Conservation (phyloP, 805 yeast genomes). For the Starmerella stellata region DNA sequence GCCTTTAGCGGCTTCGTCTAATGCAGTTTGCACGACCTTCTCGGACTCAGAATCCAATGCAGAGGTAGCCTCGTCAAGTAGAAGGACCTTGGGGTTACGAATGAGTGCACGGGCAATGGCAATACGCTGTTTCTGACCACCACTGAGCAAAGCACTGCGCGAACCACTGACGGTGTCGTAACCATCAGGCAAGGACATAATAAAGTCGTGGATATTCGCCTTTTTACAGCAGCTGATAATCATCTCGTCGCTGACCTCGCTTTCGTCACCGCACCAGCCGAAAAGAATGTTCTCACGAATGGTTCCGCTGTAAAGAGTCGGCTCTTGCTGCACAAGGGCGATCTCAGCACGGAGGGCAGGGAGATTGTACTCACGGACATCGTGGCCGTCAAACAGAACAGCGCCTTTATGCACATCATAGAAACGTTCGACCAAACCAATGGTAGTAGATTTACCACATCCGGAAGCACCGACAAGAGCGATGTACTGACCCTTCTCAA, state of each 20-base stretch:
- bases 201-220: constrained; percentile 43
- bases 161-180: constrained; percentile 41
- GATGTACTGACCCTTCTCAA: constrained; percentile 36
- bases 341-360: constrained; percentile 34
- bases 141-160: constrained; percentile 42
- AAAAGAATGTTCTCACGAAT: constrained; percentile 39
- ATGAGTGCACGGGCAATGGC: constrained; percentile 61
- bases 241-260: constrained; percentile 26
- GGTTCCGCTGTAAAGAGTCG: constrained; percentile 37
- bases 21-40: constrained; percentile 54
- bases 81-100: constrained; percentile 43
- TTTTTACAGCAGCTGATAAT: constrained; percentile 31
- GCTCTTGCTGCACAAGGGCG: constrained; percentile 47
- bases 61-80: constrained; percentile 54
- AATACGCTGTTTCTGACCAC: constrained; percentile 62
- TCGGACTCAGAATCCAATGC: constrained; percentile 58
- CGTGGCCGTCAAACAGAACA: constrained; percentile 35
- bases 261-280: constrained; percentile 26
- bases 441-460: constrained; percentile 43
- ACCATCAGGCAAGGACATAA: constrained; percentile 39
- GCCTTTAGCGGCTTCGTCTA: constrained; percentile 43
- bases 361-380: constrained; percentile 33
- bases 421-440: constrained; percentile 33
- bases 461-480: constrained; percentile 57
- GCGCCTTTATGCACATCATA: constrained; percentile 34